Conservation (phyloP, 2,329 filamentous ascomycete genomes). For the Macroventuria anomochaeta region DNA sequence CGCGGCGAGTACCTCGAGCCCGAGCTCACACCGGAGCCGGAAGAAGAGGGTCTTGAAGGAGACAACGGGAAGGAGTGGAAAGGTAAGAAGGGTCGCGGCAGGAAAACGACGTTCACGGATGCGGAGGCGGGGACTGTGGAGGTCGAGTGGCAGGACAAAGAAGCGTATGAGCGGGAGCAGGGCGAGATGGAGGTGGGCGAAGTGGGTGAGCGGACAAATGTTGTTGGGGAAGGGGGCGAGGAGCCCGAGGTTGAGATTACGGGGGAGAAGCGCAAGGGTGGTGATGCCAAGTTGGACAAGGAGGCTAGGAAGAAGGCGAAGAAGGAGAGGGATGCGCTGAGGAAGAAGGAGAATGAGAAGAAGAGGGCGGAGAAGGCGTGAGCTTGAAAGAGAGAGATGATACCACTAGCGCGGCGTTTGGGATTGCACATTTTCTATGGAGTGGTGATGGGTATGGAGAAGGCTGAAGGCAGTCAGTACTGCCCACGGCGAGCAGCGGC, state of each 20-base stretch:
- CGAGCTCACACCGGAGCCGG: slow-evolving; percentile 51
- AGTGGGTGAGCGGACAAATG: slow-evolving; percentile 45
- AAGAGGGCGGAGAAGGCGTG: slow-evolving; percentile 32
- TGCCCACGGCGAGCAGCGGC: neutral
- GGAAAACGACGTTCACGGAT: slow-evolving; percentile 12
- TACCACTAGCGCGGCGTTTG: slow-evolving; percentile 17
- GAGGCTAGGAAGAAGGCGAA: slow-evolving; percentile 63
- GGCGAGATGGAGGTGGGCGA: slow-evolving; percentile 52
- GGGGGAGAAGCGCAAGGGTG: slow-evolving; percentile 39
- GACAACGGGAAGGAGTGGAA: slow-evolving; percentile 17
- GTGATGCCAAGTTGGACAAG: slow-evolving; percentile 51
- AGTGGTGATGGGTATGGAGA: neutral
- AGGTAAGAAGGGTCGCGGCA: slow-evolving; percentile 23
- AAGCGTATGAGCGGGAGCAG: slow-evolving; percentile 51
- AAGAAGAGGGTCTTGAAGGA: slow-evolving; percentile 29
- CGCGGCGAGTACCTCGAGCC: slow-evolving; percentile 58
- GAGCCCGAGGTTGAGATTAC: slow-evolving; percentile 35
- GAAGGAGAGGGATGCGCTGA: slow-evolving; percentile 59
- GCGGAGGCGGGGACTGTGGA: slow-evolving; percentile 11
- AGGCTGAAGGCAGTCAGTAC: neutral
- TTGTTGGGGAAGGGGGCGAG: slow-evolving; percentile 39
- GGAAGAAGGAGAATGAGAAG: slow-evolving; percentile 48
- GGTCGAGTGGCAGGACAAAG: slow-evolving; percentile 52
- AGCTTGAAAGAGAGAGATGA: slow-evolving; percentile 4
- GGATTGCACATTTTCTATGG: neutral